Evolutionary conservation across 1,284 basidiomycete genomes (phyloP).

Genomic region (Melampsora occidentalis): DNA sequence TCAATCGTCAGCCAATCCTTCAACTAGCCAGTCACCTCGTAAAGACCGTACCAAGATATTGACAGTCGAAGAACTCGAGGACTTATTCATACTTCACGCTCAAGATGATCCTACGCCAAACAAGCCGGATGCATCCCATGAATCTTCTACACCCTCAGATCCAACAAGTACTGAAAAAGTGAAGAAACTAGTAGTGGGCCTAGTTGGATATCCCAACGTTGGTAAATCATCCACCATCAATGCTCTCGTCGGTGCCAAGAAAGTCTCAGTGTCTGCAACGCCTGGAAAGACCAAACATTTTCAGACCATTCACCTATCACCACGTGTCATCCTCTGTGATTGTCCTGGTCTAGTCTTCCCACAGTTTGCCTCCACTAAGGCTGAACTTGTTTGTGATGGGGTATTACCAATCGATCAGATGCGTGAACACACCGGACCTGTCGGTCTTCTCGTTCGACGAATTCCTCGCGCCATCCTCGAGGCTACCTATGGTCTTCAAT

Average conservation of each 20-base stretch:
- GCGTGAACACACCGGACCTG: constrained; percentile 86
- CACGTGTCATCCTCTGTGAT: constrained; percentile 87
- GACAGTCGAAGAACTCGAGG: constrained; percentile 83
- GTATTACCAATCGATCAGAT: constrained; percentile 97
- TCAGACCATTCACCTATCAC: constrained; percentile 91
- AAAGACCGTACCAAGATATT: constrained; percentile 76
- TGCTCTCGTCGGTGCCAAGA: constrained; percentile 68
- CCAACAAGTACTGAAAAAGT: constrained; percentile 21
- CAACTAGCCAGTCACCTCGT: not conserved
- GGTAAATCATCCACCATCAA: constrained; percentile 64
- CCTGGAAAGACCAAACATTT: constrained; percentile 99
- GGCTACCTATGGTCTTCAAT: constrained; percentile 79
- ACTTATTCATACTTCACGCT: constrained; percentile 72
- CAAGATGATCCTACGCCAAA: constrained; percentile 59
- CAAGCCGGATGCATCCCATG: constrained; percentile 19
- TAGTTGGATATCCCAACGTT: constrained; percentile 65
- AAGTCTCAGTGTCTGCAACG: constrained; percentile 94
- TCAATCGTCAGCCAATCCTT: not conserved
- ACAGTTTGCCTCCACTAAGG: constrained; percentile 92
- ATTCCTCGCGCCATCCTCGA: constrained; percentile 84
- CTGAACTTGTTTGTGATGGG: constrained; percentile 92
- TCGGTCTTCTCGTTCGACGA: constrained; percentile 72
- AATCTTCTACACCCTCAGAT: not conserved
- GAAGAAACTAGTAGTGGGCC: constrained; percentile 66
- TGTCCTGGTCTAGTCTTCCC: constrained; percentile 98